Percentiles rank a stretch among this genome's conserved stretches.
These are phyloP conservation scores for Triticum turgidum DNA, from an alignment of 176 grass and related monocot genomes.

Conservation along the genomic window DNA sequence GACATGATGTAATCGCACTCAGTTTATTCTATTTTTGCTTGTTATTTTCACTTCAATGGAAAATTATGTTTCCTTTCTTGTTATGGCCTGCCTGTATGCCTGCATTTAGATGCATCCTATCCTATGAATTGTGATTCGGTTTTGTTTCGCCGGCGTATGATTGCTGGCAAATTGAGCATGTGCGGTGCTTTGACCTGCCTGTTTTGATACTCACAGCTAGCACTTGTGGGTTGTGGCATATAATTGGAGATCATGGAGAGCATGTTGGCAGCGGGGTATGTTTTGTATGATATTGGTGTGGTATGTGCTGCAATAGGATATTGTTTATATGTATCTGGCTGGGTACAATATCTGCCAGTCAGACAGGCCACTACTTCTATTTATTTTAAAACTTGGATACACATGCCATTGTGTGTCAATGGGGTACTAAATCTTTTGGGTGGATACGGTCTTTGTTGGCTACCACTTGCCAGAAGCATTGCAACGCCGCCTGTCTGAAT, in stretches of 20 bases:
- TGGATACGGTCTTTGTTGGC: too few species aligned
- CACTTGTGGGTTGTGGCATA: neutral
- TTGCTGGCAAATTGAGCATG: neutral
- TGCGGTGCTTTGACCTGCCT: conserved; percentile 15
- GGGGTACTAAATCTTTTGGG: neutral
- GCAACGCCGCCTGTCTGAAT: neutral
- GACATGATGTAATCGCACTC: conserved; percentile 66
- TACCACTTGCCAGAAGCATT: too few species aligned
- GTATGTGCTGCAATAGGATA: neutral
- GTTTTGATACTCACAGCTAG: conserved; percentile 25
- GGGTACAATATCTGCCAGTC: neutral
- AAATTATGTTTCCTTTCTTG: conserved; percentile 44
- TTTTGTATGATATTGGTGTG: neutral
- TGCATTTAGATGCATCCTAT: neutral
- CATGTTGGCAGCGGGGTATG: conserved; percentile 28
- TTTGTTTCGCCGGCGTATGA: neutral
- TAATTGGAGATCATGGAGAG: conserved; percentile 25
- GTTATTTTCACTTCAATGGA: conserved; percentile 56
- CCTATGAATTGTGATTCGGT: neutral
- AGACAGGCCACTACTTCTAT: neutral
- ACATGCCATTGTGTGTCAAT: neutral
- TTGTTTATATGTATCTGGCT: neutral
- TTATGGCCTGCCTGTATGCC: neutral
- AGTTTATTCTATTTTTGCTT: conserved; percentile 42
- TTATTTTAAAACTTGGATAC: neutral